Evolutionary conservation across 2,329 filamentous ascomycete genomes (phyloP), one percentile per base, ranked within the genome.

Genomic region (Sporothrix pallida): DNA sequence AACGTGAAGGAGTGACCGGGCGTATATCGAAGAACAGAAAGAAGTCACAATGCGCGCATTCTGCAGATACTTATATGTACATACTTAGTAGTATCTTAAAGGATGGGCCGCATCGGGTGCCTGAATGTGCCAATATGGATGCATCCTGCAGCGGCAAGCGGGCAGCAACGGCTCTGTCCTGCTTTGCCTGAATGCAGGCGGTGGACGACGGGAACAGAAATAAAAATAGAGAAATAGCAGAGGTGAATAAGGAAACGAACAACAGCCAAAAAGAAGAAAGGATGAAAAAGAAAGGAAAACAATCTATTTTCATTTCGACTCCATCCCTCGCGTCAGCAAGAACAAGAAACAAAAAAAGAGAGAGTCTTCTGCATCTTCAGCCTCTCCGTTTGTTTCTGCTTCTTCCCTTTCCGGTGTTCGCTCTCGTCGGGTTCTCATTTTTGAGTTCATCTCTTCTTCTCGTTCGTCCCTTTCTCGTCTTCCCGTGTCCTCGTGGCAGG

Each of bases 401-500:
- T 26, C 8, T 15, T 20, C 62, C 10, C 31, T 46, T 26, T 23
- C n/a, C 62, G n/a, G 15, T 23, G n/a, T 20, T 48, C 37, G 12
- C 9, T 20, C 23, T 46, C 60, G 17, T 44, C 37, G 15, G 31
- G 2, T 31, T 26, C 44, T 65, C 23, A 44, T 65, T 48, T 15
- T 37, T 23, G 37, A 42, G 20, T 17, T 46, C 26, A 15, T 58
- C 15, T 26, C 7, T n/a, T n/a, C 12, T 42, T 62, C 46, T 48
- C 23, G 9, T 56, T 56, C 52, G 13, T 26, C 10, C 12, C 9
- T 62, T 62, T 42, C 26, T 70, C 31, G 8, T 56, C 50, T 42
- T 70, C 67, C 67, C 50, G 48, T 52, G 48, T 54, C 69, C 69
- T 71, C 69, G 69, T 71, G 69, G 69, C 69, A 60, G 48, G 20